Conservation (phyloP, 768 basidiomycete species). For the Tricholoma bakamatsutake region DNA sequence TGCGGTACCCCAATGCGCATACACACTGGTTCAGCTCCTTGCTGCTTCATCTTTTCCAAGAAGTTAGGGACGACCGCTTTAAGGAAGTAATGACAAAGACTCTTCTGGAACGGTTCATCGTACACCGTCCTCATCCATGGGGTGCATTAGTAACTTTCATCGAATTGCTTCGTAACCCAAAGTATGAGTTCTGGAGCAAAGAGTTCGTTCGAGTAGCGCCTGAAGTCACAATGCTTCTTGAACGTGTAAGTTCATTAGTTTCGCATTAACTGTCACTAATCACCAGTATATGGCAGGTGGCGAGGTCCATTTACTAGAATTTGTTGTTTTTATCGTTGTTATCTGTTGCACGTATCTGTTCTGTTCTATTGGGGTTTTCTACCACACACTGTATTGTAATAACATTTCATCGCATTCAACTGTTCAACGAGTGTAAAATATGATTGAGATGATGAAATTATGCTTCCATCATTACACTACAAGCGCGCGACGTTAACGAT, state of each 20-base stretch:
- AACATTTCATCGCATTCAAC: slow-evolving; percentile 51
- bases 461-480: no score
- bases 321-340: slow-evolving; percentile 62
- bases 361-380: slow-evolving; percentile 55
- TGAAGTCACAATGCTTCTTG: slow-evolving; percentile 79
- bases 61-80: slow-evolving; percentile 72
- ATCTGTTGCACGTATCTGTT: slow-evolving; percentile 77
- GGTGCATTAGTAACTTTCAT: slow-evolving; percentile 92
- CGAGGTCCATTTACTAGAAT: slow-evolving; percentile 77
- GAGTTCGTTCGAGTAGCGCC: slow-evolving; percentile 81
- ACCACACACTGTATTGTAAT: slow-evolving; percentile 86
- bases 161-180: slow-evolving; percentile 84
- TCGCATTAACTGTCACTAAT: slow-evolving; percentile 3
- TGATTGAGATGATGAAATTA: no score
- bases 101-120: slow-evolving; percentile 89
- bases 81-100: slow-evolving; percentile 84
- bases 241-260: slow-evolving; percentile 55
- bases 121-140: slow-evolving; percentile 95
- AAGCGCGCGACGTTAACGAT: no score
- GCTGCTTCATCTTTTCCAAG: slow-evolving; percentile 80
- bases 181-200: slow-evolving; percentile 89
- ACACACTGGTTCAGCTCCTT: slow-evolving; percentile 97
- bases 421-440: slow-evolving; percentile 26
- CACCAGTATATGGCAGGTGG: slow-evolving; percentile 43
- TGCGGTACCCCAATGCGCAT: slow-evolving; percentile 97